Percentiles rank a stretch among this genome's conserved stretches.
Evolutionary conservation across 139 green algal genomes (phyloP).

Genomic region (Astrephomene gubernaculifera): DNA sequence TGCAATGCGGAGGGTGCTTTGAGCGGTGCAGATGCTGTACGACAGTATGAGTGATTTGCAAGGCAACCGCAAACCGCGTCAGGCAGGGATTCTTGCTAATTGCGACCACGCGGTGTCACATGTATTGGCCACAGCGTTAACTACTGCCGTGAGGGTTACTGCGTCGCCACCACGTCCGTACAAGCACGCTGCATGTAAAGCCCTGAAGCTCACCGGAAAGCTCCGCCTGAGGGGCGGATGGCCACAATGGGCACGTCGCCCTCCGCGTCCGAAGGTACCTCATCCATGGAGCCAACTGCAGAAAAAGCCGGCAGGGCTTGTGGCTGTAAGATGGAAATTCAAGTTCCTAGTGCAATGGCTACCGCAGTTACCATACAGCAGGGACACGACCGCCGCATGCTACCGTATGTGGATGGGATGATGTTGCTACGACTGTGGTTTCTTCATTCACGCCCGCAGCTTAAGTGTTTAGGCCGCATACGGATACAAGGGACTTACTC

Average conservation of each 20-base stretch:
- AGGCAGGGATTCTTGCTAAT: too few relatives aligned
- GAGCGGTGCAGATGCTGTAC: too few relatives aligned
- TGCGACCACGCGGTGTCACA: too few relatives aligned
- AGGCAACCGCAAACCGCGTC: too few relatives aligned
- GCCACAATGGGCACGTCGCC: conserved; percentile 24
- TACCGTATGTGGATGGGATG: not conserved
- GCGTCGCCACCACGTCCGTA: too few relatives aligned
- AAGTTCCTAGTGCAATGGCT: not conserved
- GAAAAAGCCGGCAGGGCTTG: not conserved
- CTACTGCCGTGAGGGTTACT: too few relatives aligned
- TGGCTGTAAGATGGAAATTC: not conserved
- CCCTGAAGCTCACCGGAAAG: conserved; percentile 36
- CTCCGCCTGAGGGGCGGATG: conserved; percentile 18
- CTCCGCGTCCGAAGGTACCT: conserved; percentile 13
- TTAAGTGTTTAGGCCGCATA: not conserved
- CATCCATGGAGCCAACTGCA: not conserved
- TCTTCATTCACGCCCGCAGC: not conserved
- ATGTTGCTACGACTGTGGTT: not conserved
- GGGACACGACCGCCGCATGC: too few relatives aligned
- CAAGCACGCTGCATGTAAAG: too few relatives aligned
- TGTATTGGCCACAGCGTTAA: too few relatives aligned
- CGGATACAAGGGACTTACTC: not conserved
- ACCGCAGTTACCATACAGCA: too few relatives aligned
- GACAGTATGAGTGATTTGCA: too few relatives aligned
- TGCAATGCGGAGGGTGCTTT: too few relatives aligned